Conservation (phyloP, 2,329 filamentous ascomycete species). For the Ophiocordyceps camponoti-floridani region DNA sequence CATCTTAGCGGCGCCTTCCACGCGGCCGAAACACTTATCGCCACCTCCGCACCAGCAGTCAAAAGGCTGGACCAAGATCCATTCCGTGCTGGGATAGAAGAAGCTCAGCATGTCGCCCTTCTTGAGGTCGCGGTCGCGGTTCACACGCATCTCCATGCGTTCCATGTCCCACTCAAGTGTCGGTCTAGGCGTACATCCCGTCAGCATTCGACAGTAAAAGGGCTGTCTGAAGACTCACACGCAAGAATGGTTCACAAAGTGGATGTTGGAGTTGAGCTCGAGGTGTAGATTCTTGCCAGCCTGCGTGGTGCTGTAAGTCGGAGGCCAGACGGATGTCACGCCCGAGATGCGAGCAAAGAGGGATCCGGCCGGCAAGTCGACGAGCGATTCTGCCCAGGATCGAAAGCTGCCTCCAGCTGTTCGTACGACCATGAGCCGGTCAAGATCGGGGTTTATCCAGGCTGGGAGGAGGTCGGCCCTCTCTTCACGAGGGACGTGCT, state of each 20-base stretch:
- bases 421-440: no score
- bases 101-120: not conserved
- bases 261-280: slow-evolving; percentile 1
- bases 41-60: slow-evolving; percentile 1
- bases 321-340: not conserved
- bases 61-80: slow-evolving; percentile 1
- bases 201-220: no score
- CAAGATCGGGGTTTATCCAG: no score
- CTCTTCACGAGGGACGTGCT: no score
- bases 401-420: not conserved
- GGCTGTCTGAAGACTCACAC: no score
- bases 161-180: slow-evolving; percentile 1
- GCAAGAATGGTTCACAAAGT: slow-evolving; percentile 2
- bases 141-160: not conserved
- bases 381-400: slow-evolving; percentile 1
- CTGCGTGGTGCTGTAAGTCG: slow-evolving; percentile 1
- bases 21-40: not conserved
- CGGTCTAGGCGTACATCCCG: not conserved
- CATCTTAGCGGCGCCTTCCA: not conserved
- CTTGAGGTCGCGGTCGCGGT: not conserved
- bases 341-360: not conserved
- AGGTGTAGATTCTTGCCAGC: not conserved
- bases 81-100: slow-evolving; percentile 1
- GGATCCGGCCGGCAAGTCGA: not conserved
- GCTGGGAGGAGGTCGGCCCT: not conserved